Conservation (phyloP, 805 yeast species). For the Hagleromyces aurorensis region DNA sequence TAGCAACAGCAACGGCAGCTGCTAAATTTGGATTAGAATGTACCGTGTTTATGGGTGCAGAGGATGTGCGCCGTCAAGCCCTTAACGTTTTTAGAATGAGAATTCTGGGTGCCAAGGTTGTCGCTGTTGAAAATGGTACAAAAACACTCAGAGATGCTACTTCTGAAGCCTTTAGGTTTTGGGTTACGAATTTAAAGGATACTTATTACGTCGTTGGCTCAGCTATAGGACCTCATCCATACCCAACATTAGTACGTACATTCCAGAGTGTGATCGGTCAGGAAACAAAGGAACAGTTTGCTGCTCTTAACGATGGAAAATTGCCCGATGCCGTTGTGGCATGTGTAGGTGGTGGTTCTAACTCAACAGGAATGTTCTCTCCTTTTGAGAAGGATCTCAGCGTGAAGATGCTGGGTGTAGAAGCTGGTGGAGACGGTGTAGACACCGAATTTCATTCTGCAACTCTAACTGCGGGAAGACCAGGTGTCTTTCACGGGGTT, state of each 20-base stretch:
- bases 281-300: conserved; percentile 89
- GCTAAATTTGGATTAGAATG: conserved; percentile 90
- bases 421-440: conserved; percentile 98
- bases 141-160: conserved; percentile 96
- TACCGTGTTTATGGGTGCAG: conserved; percentile 97
- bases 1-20: conserved; percentile 87
- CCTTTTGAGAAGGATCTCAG: conserved; percentile 79
- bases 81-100: conserved; percentile 96
- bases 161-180: conserved; percentile 88
- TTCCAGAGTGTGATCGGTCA: conserved; percentile 96
- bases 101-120: conserved; percentile 90
- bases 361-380: conserved; percentile 90
- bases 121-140: conserved; percentile 91
- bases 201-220: conserved; percentile 97
- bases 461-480: conserved; percentile 86
- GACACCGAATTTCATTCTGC: conserved; percentile 90
- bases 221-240: conserved; percentile 99
- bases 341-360: conserved; percentile 99
- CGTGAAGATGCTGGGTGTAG: conserved; percentile 86
- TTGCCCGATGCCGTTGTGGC: conserved; percentile 94
- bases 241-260: conserved; percentile 95
- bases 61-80: conserved; percentile 97
- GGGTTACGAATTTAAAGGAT: conserved; percentile 82
- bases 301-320: conserved; percentile 65
- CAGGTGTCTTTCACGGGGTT: conserved; percentile 98